Percentiles rank a stretch among this genome's conserved stretches.
Evolutionary conservation across 306 rosid genomes (phyloP).

Genomic region (Purshia tridentata): DNA sequence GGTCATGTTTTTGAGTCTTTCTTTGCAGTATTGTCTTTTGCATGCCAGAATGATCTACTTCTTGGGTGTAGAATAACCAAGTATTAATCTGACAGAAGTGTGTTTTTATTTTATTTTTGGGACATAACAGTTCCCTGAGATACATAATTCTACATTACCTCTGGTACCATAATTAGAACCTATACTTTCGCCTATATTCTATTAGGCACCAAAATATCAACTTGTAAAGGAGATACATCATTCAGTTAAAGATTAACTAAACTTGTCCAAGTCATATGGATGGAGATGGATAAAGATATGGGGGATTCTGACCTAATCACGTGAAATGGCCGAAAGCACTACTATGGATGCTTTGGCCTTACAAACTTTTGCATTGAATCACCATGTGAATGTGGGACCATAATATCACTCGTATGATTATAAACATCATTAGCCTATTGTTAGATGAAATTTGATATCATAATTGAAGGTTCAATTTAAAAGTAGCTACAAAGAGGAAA

Average conservation of each 20-base stretch:
- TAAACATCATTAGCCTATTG: slow-evolving; percentile 26
- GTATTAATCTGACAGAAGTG: neutral
- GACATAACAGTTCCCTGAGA: neutral
- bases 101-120: neutral
- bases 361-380: slow-evolving; percentile 18
- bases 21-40: neutral
- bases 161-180: neutral
- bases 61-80: neutral
- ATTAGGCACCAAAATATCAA: neutral
- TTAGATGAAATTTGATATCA: slow-evolving; percentile 28
- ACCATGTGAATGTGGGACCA: slow-evolving; percentile 54
- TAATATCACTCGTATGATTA: slow-evolving; percentile 35
- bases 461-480: slow-evolving; percentile 29
- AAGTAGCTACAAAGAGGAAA: slow-evolving; percentile 27
- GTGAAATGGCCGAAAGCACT: slow-evolving; percentile 37
- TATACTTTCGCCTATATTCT: neutral
- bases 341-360: slow-evolving; percentile 13
- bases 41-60: neutral
- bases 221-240: neutral
- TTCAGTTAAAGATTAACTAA: neutral
- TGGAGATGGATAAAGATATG: slow-evolving; percentile 16
- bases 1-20: neutral
- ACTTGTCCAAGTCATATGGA: slow-evolving; percentile 8
- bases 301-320: slow-evolving; percentile 16
- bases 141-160: neutral